Evolutionary conservation across 139 green algal species (phyloP).

Genomic region (Chlorella sorokiniana): DNA sequence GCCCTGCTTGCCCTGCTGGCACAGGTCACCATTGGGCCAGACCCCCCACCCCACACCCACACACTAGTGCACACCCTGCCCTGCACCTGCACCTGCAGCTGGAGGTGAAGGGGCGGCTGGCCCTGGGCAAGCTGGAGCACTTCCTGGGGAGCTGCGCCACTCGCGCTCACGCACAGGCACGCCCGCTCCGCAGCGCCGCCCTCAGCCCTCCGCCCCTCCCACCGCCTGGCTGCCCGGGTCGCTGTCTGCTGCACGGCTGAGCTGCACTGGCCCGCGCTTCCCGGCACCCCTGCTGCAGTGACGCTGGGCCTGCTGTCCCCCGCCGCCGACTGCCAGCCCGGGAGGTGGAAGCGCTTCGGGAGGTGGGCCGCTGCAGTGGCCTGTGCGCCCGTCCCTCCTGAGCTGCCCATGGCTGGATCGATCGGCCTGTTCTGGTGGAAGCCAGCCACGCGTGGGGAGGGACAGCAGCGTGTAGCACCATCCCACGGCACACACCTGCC

Average conservation of each 20-base stretch:
- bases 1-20: neutral
- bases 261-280: neutral
- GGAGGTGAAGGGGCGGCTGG: constrained; percentile 33
- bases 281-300: neutral
- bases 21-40: neutral
- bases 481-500: no score
- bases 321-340: constrained; percentile 1
- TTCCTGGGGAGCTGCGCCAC: constrained; percentile 44
- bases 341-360: neutral
- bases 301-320: constrained; percentile 36
- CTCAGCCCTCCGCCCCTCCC: no score
- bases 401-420: neutral
- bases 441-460: no score
- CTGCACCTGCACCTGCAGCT: neutral
- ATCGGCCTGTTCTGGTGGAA: no score
- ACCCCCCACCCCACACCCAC: no score
- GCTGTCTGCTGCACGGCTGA: neutral
- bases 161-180: neutral
- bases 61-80: neutral
- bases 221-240: neutral
- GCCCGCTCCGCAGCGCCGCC: neutral
- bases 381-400: neutral
- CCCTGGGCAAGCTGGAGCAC: constrained; percentile 36
- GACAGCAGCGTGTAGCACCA: no score
- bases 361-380: neutral